These are phyloP conservation scores for Leccinum aurantiacum DNA, from an alignment of 768 basidiomycete species.

Conservation along the genomic window DNA sequence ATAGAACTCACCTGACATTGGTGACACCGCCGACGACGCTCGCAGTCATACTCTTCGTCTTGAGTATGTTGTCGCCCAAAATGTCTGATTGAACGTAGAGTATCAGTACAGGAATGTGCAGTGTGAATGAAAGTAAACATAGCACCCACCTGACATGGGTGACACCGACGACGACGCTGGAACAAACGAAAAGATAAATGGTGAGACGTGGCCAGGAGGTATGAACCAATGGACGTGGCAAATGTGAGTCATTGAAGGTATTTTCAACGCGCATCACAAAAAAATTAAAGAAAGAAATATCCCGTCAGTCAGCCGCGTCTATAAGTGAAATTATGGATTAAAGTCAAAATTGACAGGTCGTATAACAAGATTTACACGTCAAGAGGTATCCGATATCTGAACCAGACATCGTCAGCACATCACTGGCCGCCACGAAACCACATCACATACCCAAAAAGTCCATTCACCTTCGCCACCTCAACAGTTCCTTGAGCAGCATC, in stretches of 20 bases:
- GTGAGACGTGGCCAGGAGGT: neutral
- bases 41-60: no score
- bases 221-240: neutral
- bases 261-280: constrained; percentile 4
- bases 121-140: no score
- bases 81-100: no score
- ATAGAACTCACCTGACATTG: no score
- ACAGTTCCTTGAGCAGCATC: constrained; percentile 16
- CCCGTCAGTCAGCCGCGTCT: neutral
- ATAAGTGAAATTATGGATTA: neutral
- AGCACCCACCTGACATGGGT: no score
- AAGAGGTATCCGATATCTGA: neutral
- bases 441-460: constrained; percentile 6
- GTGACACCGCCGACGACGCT: no score
- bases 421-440: neutral
- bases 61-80: no score
- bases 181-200: no score
- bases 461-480: constrained; percentile 14
- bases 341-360: neutral
- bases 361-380: neutral
- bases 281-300: no score
- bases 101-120: no score
- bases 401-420: neutral
- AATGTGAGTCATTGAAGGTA: constrained; percentile 3
- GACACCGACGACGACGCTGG: no score